Evolutionary conservation across 139 green algal species (phyloP).

Genomic region (Monoraphidium neglectum): DNA sequence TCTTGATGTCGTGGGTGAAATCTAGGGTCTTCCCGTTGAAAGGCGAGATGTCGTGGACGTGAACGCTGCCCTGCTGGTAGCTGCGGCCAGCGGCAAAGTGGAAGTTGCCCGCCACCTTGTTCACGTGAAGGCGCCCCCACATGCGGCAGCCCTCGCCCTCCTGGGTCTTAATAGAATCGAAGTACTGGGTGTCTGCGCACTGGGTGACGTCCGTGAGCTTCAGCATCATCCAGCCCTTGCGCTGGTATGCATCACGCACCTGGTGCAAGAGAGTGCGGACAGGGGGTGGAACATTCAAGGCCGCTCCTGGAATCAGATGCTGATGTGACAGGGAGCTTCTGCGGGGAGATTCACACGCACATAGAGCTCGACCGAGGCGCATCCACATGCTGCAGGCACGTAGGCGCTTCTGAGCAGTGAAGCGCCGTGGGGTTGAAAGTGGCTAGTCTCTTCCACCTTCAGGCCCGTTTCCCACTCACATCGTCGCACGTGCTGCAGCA

Average conservation of each 20-base stretch:
- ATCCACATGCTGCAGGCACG: too few species aligned
- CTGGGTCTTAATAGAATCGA: conserved; percentile 75
- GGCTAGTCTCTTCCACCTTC: too few species aligned
- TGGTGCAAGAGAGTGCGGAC: conserved; percentile 33
- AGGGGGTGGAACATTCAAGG: neutral
- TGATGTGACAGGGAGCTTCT: too few species aligned
- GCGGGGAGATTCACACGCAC: too few species aligned
- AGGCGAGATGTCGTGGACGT: conserved; percentile 93
- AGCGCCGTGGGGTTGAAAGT: too few species aligned
- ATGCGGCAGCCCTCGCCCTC: conserved; percentile 93
- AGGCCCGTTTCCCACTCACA: conserved; percentile 48
- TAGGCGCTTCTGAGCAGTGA: too few species aligned
- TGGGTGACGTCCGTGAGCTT: conserved; percentile 82
- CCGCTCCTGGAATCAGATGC: too few species aligned
- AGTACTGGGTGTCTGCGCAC: conserved; percentile 83
- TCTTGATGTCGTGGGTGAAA: conserved; percentile 85
- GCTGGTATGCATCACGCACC: conserved; percentile 78
- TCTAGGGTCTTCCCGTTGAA: conserved; percentile 71
- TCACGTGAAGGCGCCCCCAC: conserved; percentile 86
- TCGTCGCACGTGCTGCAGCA: conserved; percentile 97
- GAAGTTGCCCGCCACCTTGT: conserved; percentile 85
- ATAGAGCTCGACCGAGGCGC: too few species aligned
- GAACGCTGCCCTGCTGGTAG: conserved; percentile 89
- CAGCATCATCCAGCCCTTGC: conserved; percentile 76
- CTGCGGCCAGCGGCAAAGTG: conserved; percentile 92